A percentile compares a stretch with the other conserved stretches of the same genome.
Conservation (phyloP, 768 basidiomycete species). For the Amanita brunnescens region DNA sequence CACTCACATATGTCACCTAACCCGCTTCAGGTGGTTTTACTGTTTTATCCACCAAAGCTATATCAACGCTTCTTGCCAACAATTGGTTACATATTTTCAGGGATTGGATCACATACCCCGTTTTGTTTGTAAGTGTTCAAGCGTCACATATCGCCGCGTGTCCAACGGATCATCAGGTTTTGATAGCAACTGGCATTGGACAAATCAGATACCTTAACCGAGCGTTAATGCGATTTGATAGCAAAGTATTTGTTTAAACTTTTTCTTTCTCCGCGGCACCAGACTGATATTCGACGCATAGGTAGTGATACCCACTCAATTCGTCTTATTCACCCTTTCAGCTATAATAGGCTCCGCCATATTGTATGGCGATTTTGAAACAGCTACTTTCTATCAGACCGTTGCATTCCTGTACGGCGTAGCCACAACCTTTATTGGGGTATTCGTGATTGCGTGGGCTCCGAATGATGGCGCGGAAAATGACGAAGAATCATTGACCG, state of each 20-base stretch:
- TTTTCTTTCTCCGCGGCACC: not conserved
- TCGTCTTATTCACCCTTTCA: constrained; percentile 89
- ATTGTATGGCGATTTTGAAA: constrained; percentile 88
- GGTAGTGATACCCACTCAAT: constrained; percentile 92
- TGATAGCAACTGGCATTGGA: constrained; percentile 66
- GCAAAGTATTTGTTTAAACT: constrained; percentile 46
- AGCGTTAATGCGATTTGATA: constrained; percentile 88
- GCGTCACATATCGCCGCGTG: not conserved
- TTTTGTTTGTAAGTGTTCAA: constrained; percentile 48
- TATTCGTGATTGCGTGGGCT: constrained; percentile 78
- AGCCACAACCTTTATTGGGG: constrained; percentile 82
- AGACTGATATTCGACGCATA: constrained; percentile 18
- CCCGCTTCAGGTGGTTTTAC: constrained; percentile 72
- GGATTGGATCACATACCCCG: constrained; percentile 77
- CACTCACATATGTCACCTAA: not conserved
- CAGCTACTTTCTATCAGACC: constrained; percentile 71
- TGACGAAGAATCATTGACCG: constrained; percentile 15
- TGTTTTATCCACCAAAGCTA: constrained; percentile 86
- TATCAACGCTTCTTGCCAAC: constrained; percentile 77
- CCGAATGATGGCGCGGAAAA: constrained; percentile 22
- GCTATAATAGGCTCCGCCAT: constrained; percentile 91
- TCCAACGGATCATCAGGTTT: constrained; percentile 36
- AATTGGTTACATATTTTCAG: constrained; percentile 71
- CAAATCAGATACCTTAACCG: constrained; percentile 80
- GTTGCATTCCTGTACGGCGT: constrained; percentile 84